phyloP scores from a whole-genome alignment of 1,284 basidiomycete species.

The Cystobasidium pallidum region DNA sequence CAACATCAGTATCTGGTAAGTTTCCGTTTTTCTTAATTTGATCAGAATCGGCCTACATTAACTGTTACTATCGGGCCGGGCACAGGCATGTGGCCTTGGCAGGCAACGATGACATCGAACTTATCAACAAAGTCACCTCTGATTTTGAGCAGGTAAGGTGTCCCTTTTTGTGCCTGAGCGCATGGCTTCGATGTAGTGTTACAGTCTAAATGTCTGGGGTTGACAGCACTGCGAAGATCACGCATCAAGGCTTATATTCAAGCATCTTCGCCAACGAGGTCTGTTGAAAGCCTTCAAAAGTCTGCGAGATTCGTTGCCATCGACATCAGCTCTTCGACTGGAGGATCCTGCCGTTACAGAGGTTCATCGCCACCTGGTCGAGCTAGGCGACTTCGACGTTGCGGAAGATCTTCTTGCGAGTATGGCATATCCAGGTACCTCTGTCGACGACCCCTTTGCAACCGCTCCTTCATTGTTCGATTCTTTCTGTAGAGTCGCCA shows the following conservation, averaged over 20 bases:
- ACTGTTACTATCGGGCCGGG: not conserved
- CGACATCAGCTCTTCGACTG: slow-evolving; percentile 44
- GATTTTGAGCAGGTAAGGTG: slow-evolving; percentile 23
- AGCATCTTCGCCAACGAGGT: slow-evolving; percentile 55
- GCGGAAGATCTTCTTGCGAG: slow-evolving; percentile 53
- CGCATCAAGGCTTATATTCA: slow-evolving; percentile 54
- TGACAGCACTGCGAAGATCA: slow-evolving; percentile 51
- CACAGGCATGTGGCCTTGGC: slow-evolving; percentile 54
- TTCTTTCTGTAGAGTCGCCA: not conserved
- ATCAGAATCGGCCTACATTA: not conserved
- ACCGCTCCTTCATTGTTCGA: slow-evolving; percentile 19
- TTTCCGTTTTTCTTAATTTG: not conserved
- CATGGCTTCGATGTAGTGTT: no score
- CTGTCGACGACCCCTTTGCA: not conserved
- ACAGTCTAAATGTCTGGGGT: not conserved
- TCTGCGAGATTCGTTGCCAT: slow-evolving; percentile 33
- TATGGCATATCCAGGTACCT: slow-evolving; percentile 46
- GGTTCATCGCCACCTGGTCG: slow-evolving; percentile 54
- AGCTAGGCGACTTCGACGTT: slow-evolving; percentile 53
- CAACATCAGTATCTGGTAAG: slow-evolving; percentile 54
- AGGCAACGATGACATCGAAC: slow-evolving; percentile 51
- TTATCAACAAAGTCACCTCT: slow-evolving; percentile 42
- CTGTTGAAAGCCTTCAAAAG: slow-evolving; percentile 52
- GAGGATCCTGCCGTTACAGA: slow-evolving; percentile 55
- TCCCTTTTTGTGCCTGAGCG: no score